phyloP scores from a whole-genome alignment of 1,284 basidiomycete species.

The Puccinia triticina region DNA sequence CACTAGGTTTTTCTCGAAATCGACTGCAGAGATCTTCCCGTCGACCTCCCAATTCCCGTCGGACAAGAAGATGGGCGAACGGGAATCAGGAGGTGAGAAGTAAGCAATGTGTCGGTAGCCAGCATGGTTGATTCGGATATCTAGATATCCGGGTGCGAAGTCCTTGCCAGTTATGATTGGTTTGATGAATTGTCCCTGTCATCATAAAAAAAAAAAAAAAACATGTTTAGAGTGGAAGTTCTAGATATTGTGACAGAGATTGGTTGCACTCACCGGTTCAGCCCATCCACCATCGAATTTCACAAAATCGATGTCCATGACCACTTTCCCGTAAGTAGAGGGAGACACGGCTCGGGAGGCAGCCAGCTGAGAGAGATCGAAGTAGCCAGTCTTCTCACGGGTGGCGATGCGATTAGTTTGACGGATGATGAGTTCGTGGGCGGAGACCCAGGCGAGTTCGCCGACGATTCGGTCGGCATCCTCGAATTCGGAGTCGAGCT shows the following conservation, averaged over 20 bases:
- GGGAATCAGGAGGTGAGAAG: slow-evolving; percentile 73
- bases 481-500: slow-evolving; percentile 69
- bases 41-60: slow-evolving; percentile 87
- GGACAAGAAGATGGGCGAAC: slow-evolving; percentile 78
- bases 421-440: slow-evolving; percentile 75
- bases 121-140: slow-evolving; percentile 75
- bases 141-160: slow-evolving; percentile 71
- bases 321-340: slow-evolving; percentile 66
- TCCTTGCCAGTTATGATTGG: slow-evolving; percentile 25
- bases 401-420: slow-evolving; percentile 83
- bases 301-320: slow-evolving; percentile 73
- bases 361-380: slow-evolving; percentile 64
- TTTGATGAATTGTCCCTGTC: slow-evolving; percentile 52
- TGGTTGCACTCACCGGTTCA: slow-evolving; percentile 65
- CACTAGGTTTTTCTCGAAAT: slow-evolving; percentile 71
- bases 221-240: background rate
- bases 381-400: slow-evolving; percentile 75
- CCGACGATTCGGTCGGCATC: slow-evolving; percentile 72
- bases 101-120: slow-evolving; percentile 88
- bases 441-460: slow-evolving; percentile 83
- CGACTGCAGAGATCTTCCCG: slow-evolving; percentile 72
- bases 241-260: too few relatives aligned
- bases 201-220: background rate
- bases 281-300: slow-evolving; percentile 91
- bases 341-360: background rate